These are phyloP conservation scores for Phytophthora pinifolia DNA, from an alignment of 352 stramenopile species.

Conservation along the genomic window DNA sequence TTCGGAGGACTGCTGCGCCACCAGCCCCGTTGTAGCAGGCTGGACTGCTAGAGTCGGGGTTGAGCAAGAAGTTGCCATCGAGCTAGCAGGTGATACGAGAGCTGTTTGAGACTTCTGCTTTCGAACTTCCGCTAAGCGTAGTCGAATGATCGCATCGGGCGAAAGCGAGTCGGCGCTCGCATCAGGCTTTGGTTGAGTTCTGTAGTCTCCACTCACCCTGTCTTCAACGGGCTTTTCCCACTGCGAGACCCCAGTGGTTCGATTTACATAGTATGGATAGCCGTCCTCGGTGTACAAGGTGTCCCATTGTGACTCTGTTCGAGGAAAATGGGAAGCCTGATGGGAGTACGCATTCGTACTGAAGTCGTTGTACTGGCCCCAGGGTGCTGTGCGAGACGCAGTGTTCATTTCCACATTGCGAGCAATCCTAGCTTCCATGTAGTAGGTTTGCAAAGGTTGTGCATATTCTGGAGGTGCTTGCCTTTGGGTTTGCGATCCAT, in stretches of 20 bases:
- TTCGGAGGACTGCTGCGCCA: too few relatives aligned
- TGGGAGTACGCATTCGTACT: constrained; percentile 8
- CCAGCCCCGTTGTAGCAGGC: neutral
- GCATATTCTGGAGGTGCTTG: constrained; percentile 14
- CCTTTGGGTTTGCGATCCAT: constrained; percentile 11
- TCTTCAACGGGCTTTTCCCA: constrained; percentile 63
- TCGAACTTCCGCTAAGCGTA: constrained; percentile 44
- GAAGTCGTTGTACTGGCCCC: constrained; percentile 13
- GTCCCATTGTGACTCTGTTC: constrained; percentile 46
- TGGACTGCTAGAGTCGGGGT: constrained; percentile 11
- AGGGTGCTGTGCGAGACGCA: neutral
- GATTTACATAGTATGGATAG: constrained; percentile 82
- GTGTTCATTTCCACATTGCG: constrained; percentile 5
- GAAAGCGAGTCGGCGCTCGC: constrained; percentile 16
- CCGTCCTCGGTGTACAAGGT: constrained; percentile 72
- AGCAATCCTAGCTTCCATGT: neutral
- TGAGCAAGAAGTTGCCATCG: constrained; percentile 13
- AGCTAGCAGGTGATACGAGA: constrained; percentile 11
- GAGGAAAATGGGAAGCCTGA: neutral
- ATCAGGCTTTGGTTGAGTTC: constrained; percentile 7
- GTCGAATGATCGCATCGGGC: constrained; percentile 46
- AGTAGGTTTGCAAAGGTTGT: constrained; percentile 17
- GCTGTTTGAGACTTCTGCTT: constrained; percentile 32
- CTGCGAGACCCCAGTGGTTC: constrained; percentile 62
- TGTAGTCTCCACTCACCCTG: neutral